phyloP scores from a whole-genome alignment of 2,329 filamentous ascomycete genomes.

The Pestalotiopsis sp. region DNA sequence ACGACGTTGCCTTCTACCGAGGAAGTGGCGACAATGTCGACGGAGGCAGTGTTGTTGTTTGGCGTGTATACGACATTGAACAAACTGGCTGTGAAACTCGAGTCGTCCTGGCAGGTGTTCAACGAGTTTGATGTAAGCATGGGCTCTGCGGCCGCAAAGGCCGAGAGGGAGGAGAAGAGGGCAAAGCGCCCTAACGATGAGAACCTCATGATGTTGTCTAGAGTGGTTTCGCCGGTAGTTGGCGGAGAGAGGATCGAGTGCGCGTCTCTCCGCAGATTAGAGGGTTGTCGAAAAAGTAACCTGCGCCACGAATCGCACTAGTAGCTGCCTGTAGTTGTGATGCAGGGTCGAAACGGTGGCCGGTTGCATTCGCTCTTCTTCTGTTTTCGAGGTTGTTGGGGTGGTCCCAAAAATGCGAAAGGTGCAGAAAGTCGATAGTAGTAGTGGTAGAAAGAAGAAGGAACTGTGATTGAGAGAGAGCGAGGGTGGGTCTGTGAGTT shows the following conservation, averaged over 20 bases:
- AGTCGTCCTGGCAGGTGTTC: slow-evolving; percentile 81
- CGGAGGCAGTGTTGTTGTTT: slow-evolving; percentile 69
- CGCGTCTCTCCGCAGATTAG: background rate
- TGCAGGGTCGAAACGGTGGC: background rate
- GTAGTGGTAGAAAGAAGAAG: background rate
- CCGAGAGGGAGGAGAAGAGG: slow-evolving; percentile 46
- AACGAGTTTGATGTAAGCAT: slow-evolving; percentile 82
- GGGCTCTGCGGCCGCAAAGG: slow-evolving; percentile 55
- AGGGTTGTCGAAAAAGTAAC: background rate
- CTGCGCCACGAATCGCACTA: slow-evolving; percentile 4
- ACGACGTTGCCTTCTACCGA: slow-evolving; percentile 79
- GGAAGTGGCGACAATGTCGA: slow-evolving; percentile 80
- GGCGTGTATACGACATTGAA: slow-evolving; percentile 86
- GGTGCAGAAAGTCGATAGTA: slow-evolving; percentile 2
- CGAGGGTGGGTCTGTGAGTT: background rate
- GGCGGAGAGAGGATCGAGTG: background rate
- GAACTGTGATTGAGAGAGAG: background rate
- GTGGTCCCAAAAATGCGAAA: background rate
- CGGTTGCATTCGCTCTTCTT: background rate
- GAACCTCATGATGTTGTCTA: slow-evolving; percentile 43
- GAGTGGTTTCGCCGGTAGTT: background rate
- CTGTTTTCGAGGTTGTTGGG: background rate
- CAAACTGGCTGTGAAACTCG: slow-evolving; percentile 81
- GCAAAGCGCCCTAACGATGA: slow-evolving; percentile 45
- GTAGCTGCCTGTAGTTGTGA: background rate